Conservation (phyloP, 345 rosid species). For the Mallotus nudiflorus region DNA sequence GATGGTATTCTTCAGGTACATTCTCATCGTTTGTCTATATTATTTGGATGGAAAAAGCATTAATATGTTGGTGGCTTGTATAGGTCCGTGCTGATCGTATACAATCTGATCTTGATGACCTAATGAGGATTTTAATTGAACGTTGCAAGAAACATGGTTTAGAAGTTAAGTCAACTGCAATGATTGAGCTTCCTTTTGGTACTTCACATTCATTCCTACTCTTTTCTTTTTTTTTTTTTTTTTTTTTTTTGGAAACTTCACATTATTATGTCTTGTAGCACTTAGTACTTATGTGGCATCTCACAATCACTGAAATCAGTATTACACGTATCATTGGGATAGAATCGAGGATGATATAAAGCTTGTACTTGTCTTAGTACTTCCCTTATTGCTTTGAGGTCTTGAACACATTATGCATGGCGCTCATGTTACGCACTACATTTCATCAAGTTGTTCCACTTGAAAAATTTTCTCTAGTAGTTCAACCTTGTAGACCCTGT, state of each 20-base stretch:
- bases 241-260: background rate
- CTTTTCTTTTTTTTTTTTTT: background rate
- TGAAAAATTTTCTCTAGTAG: background rate
- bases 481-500: too few relatives aligned
- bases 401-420: background rate
- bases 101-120: conserved; percentile 94
- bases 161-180: conserved; percentile 68
- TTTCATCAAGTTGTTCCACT: conserved; percentile 3
- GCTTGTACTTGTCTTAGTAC: background rate
- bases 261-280: background rate
- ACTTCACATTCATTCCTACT: conserved; percentile 21
- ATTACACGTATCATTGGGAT: background rate
- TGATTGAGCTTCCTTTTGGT: conserved; percentile 92
- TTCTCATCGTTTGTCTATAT: conserved; percentile 14
- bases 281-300: background rate
- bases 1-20: conserved; percentile 96
- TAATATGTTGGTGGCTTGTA: conserved; percentile 25
- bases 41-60: conserved; percentile 10
- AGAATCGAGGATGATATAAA: background rate
- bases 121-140: conserved; percentile 71
- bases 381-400: background rate
- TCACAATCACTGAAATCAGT: background rate
- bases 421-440: background rate
- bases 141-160: conserved; percentile 85
- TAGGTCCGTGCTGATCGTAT: conserved; percentile 97